Percentiles rank a stretch among this genome's conserved stretches.
Conservation (phyloP, 345 rosid genomes). For the Pistacia integerrima region DNA sequence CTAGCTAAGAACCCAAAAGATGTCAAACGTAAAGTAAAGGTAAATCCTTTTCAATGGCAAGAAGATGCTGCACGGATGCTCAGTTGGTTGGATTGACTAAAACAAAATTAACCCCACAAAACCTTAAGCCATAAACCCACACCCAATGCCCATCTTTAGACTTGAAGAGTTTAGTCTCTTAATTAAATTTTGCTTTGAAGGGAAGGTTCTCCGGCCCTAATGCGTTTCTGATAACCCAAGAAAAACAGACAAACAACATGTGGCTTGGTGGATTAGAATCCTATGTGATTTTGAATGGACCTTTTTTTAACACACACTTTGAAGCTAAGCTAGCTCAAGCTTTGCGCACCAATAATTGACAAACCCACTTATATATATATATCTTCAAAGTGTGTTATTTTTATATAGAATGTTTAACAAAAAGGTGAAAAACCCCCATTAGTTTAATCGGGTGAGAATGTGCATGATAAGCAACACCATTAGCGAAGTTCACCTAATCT, state of each 20-base stretch:
- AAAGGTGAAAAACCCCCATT: background rate
- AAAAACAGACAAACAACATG: constrained; percentile 30
- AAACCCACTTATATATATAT: constrained; percentile 3
- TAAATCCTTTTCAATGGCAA: constrained; percentile 29
- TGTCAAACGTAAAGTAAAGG: constrained; percentile 27
- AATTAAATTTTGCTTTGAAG: constrained; percentile 10
- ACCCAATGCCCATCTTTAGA: constrained; percentile 15
- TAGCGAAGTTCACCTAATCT: constrained; percentile 31
- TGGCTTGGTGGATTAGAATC: constrained; percentile 49
- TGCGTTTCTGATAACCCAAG: constrained; percentile 21
- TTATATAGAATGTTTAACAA: constrained; percentile 21
- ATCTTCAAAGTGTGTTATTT: background rate
- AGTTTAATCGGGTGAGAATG: constrained; percentile 19
- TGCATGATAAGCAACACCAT: constrained; percentile 1
- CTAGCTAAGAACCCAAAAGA: constrained; percentile 19
- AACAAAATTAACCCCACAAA: constrained; percentile 13
- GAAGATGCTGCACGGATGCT: constrained; percentile 45
- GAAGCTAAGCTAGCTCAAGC: background rate
- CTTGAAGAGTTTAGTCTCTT: constrained; percentile 6
- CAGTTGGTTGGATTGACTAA: constrained; percentile 23
- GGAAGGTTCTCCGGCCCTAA: constrained; percentile 30
- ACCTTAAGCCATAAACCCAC: background rate
- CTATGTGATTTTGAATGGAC: constrained; percentile 50
- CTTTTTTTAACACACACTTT: constrained; percentile 22
- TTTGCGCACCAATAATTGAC: constrained; percentile 44